These are phyloP conservation scores for Protea cynaroides DNA, from an alignment of 164 flowering plant species.

Conservation along the genomic window DNA sequence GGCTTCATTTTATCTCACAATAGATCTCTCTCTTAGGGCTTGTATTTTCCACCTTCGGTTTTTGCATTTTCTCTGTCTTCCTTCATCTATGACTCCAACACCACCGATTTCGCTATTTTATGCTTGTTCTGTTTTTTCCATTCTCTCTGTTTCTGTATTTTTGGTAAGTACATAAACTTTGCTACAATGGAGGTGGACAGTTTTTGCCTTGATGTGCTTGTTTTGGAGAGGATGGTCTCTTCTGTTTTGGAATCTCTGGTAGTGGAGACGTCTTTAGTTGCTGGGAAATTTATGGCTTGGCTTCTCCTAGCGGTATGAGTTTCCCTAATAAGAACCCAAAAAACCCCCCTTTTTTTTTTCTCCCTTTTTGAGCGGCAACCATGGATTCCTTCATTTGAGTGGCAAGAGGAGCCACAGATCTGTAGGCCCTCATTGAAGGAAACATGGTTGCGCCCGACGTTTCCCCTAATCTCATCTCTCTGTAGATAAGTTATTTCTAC, in stretches of 20 bases:
- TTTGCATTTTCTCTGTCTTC: no score
- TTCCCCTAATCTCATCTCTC: not conserved
- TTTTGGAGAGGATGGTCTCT: conserved; percentile 13
- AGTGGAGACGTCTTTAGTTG: conserved; percentile 22
- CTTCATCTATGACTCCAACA: no score
- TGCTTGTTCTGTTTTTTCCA: not conserved
- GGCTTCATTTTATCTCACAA: no score
- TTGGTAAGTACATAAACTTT: not conserved
- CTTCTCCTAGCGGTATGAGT: conserved; percentile 26
- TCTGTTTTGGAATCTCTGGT: conserved; percentile 19
- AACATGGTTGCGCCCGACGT: conserved; percentile 2
- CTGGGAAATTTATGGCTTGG: conserved; percentile 23
- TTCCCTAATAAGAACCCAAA: no score
- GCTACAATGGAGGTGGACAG: conserved; percentile 19
- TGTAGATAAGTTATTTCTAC: not conserved
- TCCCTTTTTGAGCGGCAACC: conserved; percentile 3
- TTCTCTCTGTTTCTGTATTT: not conserved
- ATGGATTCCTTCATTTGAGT: not conserved
- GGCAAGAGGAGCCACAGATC: not conserved
- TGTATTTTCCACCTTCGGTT: no score
- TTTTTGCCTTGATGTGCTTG: conserved; percentile 7
- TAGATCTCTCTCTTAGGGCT: no score
- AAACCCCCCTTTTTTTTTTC: no score
- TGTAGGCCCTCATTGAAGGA: not conserved
- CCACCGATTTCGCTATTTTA: no score